Evolutionary conservation across 352 stramenopile genomes (phyloP).

Genomic region (Pythium biforme): DNA sequence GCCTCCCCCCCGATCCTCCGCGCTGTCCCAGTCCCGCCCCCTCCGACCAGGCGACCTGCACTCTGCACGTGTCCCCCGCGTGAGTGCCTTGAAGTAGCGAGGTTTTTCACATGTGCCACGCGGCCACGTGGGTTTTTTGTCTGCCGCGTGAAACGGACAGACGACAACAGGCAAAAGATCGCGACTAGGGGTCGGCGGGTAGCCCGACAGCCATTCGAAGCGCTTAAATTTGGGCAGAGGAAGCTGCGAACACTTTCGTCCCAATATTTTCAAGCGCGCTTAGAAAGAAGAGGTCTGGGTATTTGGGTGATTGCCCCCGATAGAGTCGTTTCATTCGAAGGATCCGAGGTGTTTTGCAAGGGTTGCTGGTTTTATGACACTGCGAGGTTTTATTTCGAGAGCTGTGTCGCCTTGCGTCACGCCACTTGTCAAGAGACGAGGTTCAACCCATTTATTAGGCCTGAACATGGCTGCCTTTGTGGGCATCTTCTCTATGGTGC

Average conservation of each 20-base stretch:
- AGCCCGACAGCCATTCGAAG: not conserved
- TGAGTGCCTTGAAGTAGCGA: constrained; percentile 28
- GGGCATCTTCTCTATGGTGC: not conserved
- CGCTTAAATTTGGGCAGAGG: constrained; percentile 19
- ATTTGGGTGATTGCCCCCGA: constrained; percentile 18
- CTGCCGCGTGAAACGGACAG: constrained; percentile 19
- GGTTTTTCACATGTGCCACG: constrained; percentile 30
- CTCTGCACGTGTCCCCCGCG: constrained; percentile 4
- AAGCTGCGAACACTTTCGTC: not conserved
- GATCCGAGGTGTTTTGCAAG: constrained; percentile 3
- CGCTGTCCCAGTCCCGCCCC: not conserved
- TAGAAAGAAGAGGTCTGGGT: not conserved
- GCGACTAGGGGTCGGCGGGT: constrained; percentile 7
- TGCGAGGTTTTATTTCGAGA: constrained; percentile 8
- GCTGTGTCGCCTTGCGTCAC: constrained; percentile 4
- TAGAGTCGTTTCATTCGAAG: constrained; percentile 17
- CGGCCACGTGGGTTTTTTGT: constrained; percentile 23
- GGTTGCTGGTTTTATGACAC: constrained; percentile 8
- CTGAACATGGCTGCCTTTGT: not conserved
- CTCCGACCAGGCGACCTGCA: constrained; percentile 10
- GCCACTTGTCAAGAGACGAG: constrained; percentile 20
- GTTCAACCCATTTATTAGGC: constrained; percentile 20
- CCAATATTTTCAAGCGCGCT: constrained; percentile 20
- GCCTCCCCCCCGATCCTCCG: constrained; percentile 1
- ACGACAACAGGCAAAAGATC: constrained; percentile 27